These are phyloP conservation scores for Taphrina wiesneri DNA, from an alignment of 1,139 yeast species.

Conservation along the genomic window DNA sequence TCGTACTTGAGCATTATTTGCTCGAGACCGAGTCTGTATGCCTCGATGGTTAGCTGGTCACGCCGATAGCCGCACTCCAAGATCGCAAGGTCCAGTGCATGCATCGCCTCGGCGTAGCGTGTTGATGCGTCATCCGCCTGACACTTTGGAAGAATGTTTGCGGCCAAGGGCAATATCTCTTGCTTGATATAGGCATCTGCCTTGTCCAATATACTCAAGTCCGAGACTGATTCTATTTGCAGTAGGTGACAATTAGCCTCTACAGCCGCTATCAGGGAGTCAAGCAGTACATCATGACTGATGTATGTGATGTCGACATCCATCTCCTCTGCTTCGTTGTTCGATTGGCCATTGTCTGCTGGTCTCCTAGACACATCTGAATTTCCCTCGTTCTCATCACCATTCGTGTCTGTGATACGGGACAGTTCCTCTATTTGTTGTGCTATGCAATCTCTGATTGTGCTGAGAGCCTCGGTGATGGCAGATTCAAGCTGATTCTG, in stretches of 20 bases:
- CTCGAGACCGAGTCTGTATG: slow-evolving; percentile 3
- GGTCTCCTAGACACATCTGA: background rate
- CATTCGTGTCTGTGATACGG: background rate
- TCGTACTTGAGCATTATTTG: background rate
- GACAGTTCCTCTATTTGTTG: slow-evolving; percentile 7
- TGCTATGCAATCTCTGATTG: slow-evolving; percentile 1
- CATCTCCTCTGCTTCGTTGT: background rate
- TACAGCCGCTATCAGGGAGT: slow-evolving; percentile 7
- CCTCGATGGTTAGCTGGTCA: background rate
- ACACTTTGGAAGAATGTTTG: slow-evolving; percentile 8
- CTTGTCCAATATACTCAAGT: background rate
- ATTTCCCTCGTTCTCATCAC: background rate
- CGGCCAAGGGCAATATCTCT: background rate
- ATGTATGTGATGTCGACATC: slow-evolving; percentile 20
- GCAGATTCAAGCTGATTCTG: background rate
- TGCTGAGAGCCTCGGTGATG: slow-evolving; percentile 11
- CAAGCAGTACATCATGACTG: slow-evolving; percentile 19
- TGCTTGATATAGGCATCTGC: background rate
- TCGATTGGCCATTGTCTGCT: background rate
- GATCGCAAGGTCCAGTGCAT: background rate
- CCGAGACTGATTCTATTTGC: background rate
- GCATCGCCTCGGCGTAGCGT: slow-evolving; percentile 2
- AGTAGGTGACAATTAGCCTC: slow-evolving; percentile 13
- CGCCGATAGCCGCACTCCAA: background rate
- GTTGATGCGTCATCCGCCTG: background rate